These are phyloP conservation scores for Pittosporum tobira DNA, from an alignment of 129 eudicot species.

Conservation along the genomic window DNA sequence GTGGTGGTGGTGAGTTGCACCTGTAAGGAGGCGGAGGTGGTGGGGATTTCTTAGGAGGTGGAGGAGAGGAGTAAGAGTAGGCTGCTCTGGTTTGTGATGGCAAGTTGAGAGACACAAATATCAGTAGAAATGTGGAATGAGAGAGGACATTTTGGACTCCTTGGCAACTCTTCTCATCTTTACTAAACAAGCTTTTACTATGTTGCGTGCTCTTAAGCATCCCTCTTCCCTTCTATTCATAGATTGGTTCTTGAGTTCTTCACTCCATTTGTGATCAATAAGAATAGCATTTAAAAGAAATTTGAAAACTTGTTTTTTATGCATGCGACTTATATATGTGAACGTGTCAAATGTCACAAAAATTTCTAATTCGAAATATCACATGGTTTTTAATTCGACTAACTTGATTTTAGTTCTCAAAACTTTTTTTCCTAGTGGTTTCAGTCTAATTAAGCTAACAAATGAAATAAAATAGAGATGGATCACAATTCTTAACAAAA, in stretches of 20 bases:
- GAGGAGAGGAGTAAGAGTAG: slow-evolving; percentile 24
- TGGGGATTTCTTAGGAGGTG: slow-evolving; percentile 14
- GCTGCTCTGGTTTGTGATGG: slow-evolving; percentile 28
- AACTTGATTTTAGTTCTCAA: too few species aligned
- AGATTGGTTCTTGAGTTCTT: not conserved
- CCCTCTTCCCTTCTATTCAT: not conserved
- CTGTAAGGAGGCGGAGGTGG: slow-evolving; percentile 8
- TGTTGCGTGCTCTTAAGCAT: not conserved
- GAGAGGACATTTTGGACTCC: slow-evolving; percentile 20
- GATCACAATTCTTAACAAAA: too few species aligned
- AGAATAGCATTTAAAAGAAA: too few species aligned
- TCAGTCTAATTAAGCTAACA: too few species aligned
- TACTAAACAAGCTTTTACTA: not conserved
- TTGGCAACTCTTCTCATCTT: slow-evolving; percentile 5
- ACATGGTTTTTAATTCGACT: too few species aligned
- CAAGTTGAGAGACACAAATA: slow-evolving; percentile 26
- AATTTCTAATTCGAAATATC: too few species aligned
- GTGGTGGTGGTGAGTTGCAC: not conserved
- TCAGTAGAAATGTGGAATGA: slow-evolving; percentile 26
- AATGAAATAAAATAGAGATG: too few species aligned
- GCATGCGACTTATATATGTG: too few species aligned
- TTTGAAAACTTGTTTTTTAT: too few species aligned
- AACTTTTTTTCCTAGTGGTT: too few species aligned
- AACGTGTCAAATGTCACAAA: too few species aligned
- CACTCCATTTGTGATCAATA: not conserved